phyloP scores from a whole-genome alignment of 176 grass and related monocot genomes.

The Metroxylon sagu region DNA sequence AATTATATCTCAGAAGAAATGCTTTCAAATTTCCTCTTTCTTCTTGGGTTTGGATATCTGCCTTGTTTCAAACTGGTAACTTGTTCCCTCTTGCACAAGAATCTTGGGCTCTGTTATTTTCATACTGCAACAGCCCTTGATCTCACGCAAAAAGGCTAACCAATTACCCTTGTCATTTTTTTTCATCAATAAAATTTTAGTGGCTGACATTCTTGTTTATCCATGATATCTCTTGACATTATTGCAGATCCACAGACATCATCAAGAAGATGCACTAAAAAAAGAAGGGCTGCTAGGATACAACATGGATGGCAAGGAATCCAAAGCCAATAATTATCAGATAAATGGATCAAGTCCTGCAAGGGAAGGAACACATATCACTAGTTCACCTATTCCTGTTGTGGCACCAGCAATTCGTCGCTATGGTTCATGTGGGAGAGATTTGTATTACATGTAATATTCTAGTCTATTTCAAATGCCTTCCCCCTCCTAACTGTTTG shows the following conservation, averaged over 20 bases:
- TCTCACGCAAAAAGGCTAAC: no score
- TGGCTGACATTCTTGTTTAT: no score
- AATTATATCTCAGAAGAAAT: no score
- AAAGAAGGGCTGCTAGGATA: constrained; percentile 9
- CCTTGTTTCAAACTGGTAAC: no score
- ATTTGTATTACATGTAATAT: constrained; percentile 85
- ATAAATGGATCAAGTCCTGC: constrained; percentile 22
- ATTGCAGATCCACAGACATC: background rate
- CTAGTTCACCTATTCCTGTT: constrained; percentile 74
- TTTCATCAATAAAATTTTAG: no score
- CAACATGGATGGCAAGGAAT: constrained; percentile 24
- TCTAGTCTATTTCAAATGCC: background rate
- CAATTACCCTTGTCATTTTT: no score
- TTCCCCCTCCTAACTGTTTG: no score
- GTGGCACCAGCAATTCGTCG: constrained; percentile 12
- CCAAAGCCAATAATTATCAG: constrained; percentile 11
- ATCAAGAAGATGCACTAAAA: constrained; percentile 1
- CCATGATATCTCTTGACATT: background rate
- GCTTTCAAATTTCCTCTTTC: no score
- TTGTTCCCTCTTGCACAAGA: no score
- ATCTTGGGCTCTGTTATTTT: no score
- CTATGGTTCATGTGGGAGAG: constrained; percentile 24
- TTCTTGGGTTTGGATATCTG: no score
- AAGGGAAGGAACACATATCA: constrained; percentile 1
- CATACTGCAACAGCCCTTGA: no score